Evolutionary conservation across 495 filamentous ascomycete genomes (phyloP).

Genomic region (Margaritispora aquatica): DNA sequence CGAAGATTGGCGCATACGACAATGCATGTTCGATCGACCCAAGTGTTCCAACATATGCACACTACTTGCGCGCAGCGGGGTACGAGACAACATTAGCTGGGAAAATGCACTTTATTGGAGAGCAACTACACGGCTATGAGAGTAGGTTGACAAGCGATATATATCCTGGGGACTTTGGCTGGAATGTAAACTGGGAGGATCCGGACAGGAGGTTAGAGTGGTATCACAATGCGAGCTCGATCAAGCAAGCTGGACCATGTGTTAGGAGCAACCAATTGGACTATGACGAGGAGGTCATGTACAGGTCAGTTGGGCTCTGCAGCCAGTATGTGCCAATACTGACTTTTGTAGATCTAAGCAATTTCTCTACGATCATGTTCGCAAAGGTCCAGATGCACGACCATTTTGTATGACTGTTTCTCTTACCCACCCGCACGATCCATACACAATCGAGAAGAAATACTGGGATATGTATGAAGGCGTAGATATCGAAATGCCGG

Average conservation of each 20-base stretch:
- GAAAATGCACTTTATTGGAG: conserved; percentile 95
- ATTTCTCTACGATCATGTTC: conserved; percentile 78
- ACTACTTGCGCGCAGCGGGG: conserved; percentile 75
- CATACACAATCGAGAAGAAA: conserved; percentile 81
- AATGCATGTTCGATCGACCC: conserved; percentile 71
- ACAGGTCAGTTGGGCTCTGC: conserved; percentile 36
- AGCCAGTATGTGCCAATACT: not conserved
- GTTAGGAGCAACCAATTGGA: conserved; percentile 89
- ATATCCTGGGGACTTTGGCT: conserved; percentile 86
- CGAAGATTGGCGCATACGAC: conserved; percentile 81
- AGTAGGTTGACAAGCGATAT: conserved; percentile 84
- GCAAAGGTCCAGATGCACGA: conserved; percentile 55
- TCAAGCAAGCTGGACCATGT: conserved; percentile 76
- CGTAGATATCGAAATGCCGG: conserved; percentile 77
- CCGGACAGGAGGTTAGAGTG: conserved; percentile 79
- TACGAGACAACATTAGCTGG: conserved; percentile 87
- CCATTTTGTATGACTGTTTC: conserved; percentile 87
- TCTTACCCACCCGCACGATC: conserved; percentile 86
- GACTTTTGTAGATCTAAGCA: conserved; percentile 48
- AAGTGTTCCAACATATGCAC: conserved; percentile 79
- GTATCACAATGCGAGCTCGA: conserved; percentile 89
- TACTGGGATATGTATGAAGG: conserved; percentile 86
- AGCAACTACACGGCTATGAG: conserved; percentile 88
- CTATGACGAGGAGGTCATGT: conserved; percentile 90
- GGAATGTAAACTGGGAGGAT: conserved; percentile 86